Conservation (phyloP, 768 basidiomycete species). For the Hydnum rufescens region DNA sequence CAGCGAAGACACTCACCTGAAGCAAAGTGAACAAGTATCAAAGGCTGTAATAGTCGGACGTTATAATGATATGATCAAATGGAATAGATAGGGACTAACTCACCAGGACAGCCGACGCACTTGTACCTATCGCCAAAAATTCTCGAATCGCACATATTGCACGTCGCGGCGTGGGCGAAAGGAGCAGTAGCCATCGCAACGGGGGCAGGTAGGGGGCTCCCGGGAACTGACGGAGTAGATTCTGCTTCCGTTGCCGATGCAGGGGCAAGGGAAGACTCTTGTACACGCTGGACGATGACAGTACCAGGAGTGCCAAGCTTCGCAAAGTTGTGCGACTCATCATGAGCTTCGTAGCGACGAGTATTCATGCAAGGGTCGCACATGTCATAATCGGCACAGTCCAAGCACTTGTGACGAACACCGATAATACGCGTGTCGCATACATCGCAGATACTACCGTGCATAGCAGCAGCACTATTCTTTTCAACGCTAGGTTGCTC, state of each 20-base stretch:
- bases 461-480: too few relatives aligned
- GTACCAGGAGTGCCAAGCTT: conserved; percentile 45
- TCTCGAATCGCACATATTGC: conserved; percentile 55
- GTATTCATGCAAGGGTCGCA: too few relatives aligned
- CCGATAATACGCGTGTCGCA: not conserved
- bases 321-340: conserved; percentile 39
- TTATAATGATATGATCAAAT: conserved; percentile 24
- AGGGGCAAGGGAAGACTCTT: too few relatives aligned
- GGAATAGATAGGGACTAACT: not conserved
- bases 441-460: too few relatives aligned
- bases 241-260: not conserved
- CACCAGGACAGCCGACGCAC: conserved; percentile 16
- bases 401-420: not conserved
- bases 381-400: conserved; percentile 43
- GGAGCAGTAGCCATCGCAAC: too few relatives aligned
- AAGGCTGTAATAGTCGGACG: conserved; percentile 69
- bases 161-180: conserved; percentile 36
- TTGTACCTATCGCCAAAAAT: conserved; percentile 60
- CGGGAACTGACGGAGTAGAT: not conserved
- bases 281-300: conserved; percentile 41
- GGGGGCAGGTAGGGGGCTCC: not conserved
- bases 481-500: too few relatives aligned
- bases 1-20: conserved; percentile 20
- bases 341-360: conserved; percentile 21
- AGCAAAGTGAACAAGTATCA: conserved; percentile 55